Base-by-base conservation (phyloP, 2,329 filamentous ascomycete species). In the Cercospora sojina region DNA sequence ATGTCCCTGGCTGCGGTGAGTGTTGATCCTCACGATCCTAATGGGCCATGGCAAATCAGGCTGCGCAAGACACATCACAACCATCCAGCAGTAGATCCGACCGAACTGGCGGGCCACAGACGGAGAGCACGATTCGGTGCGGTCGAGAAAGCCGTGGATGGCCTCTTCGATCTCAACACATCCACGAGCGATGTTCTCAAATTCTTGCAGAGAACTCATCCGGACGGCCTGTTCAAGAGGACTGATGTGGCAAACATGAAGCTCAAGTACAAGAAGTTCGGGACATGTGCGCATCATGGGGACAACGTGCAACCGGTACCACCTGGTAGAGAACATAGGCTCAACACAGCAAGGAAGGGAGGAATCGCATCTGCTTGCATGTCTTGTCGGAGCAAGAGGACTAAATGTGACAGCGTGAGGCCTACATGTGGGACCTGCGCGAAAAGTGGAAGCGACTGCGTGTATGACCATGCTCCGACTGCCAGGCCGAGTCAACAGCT, bases 171-270 rank as follows among this genome's bases (percentile, higher is more conserved):
- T 5, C 75, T 77, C 41, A 72, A 72, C n/a, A 76, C 74, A 4
- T 68, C 69, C 23, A 76, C 74, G 2, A 66, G 68, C 20, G 74
- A 77, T 60, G 74, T 77, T 41, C 56, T 76, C 65, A 72, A 73
- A 38, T 76, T 76, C 56, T 55, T 77, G 47, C 73, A 76, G 62
- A 64, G 69, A 18, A 77, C 74, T 3, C 71, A 77, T 61, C 75
- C 75, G 10, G 71, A 75, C 35, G 75, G 75, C 1, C 69, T 77
- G 2, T 77, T 76, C 69, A 76, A 75, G 6, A 68, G 74, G 27
- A 76, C 75, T 1, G 75, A 77, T 55, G 75, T 77, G 16, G 74
- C 74, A n/a, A 77, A 77, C 59, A 75, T 77, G 75, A 77, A 76
- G 69, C 70, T 75, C 31, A 76, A 75, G 61, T 76, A 65, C 64